phyloP scores from a whole-genome alignment of 2,329 filamentous ascomycete genomes.

The Venturia asperata region DNA sequence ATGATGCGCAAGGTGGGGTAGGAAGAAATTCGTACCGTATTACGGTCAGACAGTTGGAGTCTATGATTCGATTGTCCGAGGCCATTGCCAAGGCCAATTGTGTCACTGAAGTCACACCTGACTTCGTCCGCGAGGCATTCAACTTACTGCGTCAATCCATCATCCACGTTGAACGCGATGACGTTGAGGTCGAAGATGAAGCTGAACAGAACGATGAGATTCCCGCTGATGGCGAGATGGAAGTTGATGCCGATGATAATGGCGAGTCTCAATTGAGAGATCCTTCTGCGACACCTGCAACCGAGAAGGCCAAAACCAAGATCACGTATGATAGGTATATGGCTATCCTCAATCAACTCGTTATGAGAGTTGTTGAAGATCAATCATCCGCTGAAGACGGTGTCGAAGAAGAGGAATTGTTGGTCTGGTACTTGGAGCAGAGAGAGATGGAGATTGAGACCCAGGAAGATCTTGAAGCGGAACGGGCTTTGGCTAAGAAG shows the following conservation, averaged over 20 bases:
- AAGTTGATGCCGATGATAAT: slow-evolving; percentile 36
- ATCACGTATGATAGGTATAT: slow-evolving; percentile 96
- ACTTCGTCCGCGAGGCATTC: slow-evolving; percentile 87
- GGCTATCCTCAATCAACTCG: slow-evolving; percentile 77
- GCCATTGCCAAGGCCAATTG: slow-evolving; percentile 99
- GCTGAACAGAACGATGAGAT: slow-evolving; percentile 45
- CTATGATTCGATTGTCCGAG: slow-evolving; percentile 88
- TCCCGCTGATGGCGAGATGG: slow-evolving; percentile 33
- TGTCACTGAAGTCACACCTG: slow-evolving; percentile 76
- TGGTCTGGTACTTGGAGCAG: slow-evolving; percentile 88
- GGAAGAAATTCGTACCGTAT: slow-evolving; percentile 96
- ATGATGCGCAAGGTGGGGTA: slow-evolving; percentile 89
- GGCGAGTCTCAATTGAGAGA: slow-evolving; percentile 31
- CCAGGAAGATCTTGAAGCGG: slow-evolving; percentile 72
- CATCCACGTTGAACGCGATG: slow-evolving; percentile 95
- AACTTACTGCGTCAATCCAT: slow-evolving; percentile 89
- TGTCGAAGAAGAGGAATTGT: slow-evolving; percentile 71
- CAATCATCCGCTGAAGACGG: slow-evolving; percentile 69
- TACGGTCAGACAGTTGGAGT: slow-evolving; percentile 91
- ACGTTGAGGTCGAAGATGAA: slow-evolving; percentile 82
- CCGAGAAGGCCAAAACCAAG: slow-evolving; percentile 60
- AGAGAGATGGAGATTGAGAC: slow-evolving; percentile 74
- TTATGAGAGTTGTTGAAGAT: slow-evolving; percentile 76
- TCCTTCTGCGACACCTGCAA: slow-evolving; percentile 36
- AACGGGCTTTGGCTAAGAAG: slow-evolving; percentile 68